phyloP scores from a whole-genome alignment of 345 rosid species.

The Rubroshorea leprosula region DNA sequence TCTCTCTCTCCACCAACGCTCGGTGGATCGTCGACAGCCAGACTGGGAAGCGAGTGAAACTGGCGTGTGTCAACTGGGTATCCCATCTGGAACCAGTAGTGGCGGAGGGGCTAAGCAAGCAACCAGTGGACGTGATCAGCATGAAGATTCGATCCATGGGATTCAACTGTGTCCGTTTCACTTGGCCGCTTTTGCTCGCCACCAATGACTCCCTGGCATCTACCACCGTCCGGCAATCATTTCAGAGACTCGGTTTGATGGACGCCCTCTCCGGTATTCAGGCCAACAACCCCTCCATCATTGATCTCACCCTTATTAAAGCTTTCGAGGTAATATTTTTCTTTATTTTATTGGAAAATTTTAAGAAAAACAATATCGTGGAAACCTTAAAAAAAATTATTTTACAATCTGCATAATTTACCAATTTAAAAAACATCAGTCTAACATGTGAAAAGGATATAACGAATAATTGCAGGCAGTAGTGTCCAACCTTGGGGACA shows the following conservation, averaged over 20 bases:
- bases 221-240: constrained; percentile 54
- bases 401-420: too few relatives aligned
- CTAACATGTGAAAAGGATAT: too few relatives aligned
- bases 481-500: constrained; percentile 64
- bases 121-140: constrained; percentile 38
- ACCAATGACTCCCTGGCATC: constrained; percentile 47
- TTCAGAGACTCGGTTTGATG: constrained; percentile 54
- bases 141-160: constrained; percentile 34
- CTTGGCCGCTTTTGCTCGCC: constrained; percentile 61
- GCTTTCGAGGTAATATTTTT: constrained; percentile 59
- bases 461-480: constrained; percentile 65
- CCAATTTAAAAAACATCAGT: too few relatives aligned
- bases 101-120: constrained; percentile 78
- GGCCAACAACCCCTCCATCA: constrained; percentile 69
- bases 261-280: constrained; percentile 65
- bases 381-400: background rate
- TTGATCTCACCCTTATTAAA: constrained; percentile 67
- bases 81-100: constrained; percentile 55
- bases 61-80: constrained; percentile 62
- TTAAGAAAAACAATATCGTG: too few relatives aligned
- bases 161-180: constrained; percentile 67
- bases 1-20: constrained; percentile 3
- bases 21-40: constrained; percentile 6
- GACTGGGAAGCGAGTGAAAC: constrained; percentile 48
- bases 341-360: too few relatives aligned